Evolutionary conservation across 208 protist genomes (phyloP).

Genomic region (Wallacemonas sp.): DNA sequence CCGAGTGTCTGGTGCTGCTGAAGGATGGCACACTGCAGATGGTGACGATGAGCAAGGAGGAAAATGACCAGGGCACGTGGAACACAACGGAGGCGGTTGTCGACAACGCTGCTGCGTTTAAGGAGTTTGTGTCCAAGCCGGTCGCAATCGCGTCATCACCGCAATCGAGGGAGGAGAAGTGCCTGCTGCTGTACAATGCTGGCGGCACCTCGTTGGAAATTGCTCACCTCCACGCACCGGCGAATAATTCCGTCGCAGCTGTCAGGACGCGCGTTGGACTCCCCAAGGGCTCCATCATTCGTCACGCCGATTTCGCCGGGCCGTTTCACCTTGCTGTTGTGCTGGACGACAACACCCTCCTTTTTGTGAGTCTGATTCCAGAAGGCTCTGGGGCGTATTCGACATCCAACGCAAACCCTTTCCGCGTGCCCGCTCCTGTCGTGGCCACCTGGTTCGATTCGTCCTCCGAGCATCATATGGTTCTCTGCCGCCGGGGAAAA

Average conservation of each 20-base stretch:
- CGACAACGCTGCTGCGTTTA: background rate
- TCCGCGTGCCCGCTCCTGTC: constrained; percentile 1
- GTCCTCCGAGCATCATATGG: background rate
- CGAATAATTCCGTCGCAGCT: background rate
- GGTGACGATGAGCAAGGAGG: background rate
- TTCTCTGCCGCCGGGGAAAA: background rate
- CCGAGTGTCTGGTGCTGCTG: background rate
- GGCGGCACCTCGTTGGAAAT: background rate
- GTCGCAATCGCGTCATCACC: background rate
- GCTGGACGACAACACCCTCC: background rate
- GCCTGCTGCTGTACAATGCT: background rate
- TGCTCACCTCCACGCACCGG: background rate
- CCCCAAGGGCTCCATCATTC: constrained; percentile 13
- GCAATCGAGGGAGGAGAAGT: background rate
- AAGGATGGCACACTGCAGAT: constrained; percentile 9
- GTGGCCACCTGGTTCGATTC: constrained; percentile 17
- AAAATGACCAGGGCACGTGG: background rate
- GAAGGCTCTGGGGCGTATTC: constrained; percentile 7
- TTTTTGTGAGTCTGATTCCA: constrained; percentile 17
- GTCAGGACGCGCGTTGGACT: constrained; percentile 2
- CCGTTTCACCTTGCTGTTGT: constrained; percentile 32
- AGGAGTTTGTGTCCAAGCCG: constrained; percentile 3
- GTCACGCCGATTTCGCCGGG: constrained; percentile 28
- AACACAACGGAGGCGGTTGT: background rate
- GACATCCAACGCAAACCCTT: background rate